These are phyloP conservation scores for Grigorovia transvaalensis DNA, from an alignment of 805 yeast genomes.

Conservation along the genomic window DNA sequence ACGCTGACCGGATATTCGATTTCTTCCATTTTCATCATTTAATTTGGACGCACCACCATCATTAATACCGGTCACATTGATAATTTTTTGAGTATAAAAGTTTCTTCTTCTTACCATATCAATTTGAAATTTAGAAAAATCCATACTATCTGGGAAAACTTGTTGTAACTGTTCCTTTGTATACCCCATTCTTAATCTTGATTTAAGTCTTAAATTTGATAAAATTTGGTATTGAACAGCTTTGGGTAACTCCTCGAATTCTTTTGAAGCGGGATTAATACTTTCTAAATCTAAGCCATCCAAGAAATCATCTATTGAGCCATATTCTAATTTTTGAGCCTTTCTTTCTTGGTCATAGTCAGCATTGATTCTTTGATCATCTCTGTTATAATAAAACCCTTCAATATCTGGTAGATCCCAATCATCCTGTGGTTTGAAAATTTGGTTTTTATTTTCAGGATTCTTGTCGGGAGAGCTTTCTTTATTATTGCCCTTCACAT, in stretches of 20 bases:
- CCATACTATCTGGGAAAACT: slow-evolving; percentile 76
- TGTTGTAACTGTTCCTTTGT: slow-evolving; percentile 77
- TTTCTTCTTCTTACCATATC: slow-evolving; percentile 88
- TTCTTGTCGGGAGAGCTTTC: background rate
- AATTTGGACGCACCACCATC: slow-evolving; percentile 32
- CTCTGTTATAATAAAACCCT: slow-evolving; percentile 39
- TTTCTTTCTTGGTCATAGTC: slow-evolving; percentile 56
- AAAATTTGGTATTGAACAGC: slow-evolving; percentile 82
- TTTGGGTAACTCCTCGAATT: slow-evolving; percentile 66
- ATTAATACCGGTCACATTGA: slow-evolving; percentile 77
- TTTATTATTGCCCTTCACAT: slow-evolving; percentile 17
- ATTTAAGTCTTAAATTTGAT: slow-evolving; percentile 70
- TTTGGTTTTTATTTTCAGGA: slow-evolving; percentile 3
- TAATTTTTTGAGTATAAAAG: slow-evolving; percentile 74
- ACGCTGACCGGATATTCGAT: slow-evolving; percentile 73
- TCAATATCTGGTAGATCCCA: slow-evolving; percentile 72
- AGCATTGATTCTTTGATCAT: slow-evolving; percentile 66
- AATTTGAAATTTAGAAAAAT: slow-evolving; percentile 86
- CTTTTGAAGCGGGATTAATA: slow-evolving; percentile 75
- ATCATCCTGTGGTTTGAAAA: slow-evolving; percentile 52
- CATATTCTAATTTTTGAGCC: slow-evolving; percentile 27
- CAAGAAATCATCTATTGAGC: slow-evolving; percentile 43
- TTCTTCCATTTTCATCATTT: slow-evolving; percentile 23
- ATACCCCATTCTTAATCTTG: slow-evolving; percentile 91
- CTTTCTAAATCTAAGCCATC: slow-evolving; percentile 60